Percentiles rank a stretch among this genome's conserved stretches.
phyloP scores from a whole-genome alignment of 202 grass and related monocot species.

The Setaria viridis region DNA sequence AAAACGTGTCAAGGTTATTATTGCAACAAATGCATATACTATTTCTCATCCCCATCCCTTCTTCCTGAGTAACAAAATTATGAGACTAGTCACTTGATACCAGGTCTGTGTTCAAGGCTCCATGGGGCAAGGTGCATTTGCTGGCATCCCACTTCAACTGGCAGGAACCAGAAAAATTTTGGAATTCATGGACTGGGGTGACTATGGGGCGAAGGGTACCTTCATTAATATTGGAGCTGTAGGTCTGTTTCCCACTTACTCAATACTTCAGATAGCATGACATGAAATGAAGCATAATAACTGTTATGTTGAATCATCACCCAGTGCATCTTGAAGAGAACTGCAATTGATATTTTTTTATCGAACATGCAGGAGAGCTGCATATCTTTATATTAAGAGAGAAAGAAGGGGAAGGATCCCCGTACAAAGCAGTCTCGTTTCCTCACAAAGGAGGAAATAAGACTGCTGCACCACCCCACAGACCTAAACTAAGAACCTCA shows the following conservation, averaged over 20 bases:
- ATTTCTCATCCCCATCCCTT: background rate
- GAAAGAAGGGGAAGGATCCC: too few species aligned
- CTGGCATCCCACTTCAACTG: conserved; percentile 95
- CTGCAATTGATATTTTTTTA: background rate
- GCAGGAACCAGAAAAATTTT: conserved; percentile 94
- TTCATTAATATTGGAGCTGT: conserved; percentile 92
- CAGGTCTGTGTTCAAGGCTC: conserved; percentile 98
- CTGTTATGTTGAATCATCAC: background rate
- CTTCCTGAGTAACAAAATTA: background rate
- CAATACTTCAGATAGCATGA: background rate
- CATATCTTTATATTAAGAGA: too few species aligned
- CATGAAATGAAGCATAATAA: background rate
- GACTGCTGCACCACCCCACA: too few species aligned
- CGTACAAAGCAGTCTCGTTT: too few species aligned
- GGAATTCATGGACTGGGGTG: conserved; percentile 98
- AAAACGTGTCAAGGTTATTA: conserved; percentile 82
- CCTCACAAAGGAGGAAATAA: too few species aligned
- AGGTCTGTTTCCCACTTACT: conserved; percentile 62
- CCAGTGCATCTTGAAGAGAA: conserved; percentile 2
- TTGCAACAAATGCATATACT: conserved; percentile 23
- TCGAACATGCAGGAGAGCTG: too few species aligned
- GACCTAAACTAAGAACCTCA: too few species aligned
- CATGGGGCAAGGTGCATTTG: conserved; percentile 96
- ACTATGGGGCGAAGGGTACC: conserved; percentile 79
- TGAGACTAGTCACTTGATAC: conserved; percentile 34